Percentiles rank a stretch among this genome's conserved stretches.
Evolutionary conservation across 208 protist genomes (phyloP).

Genomic region (Crithidia mellificae): DNA sequence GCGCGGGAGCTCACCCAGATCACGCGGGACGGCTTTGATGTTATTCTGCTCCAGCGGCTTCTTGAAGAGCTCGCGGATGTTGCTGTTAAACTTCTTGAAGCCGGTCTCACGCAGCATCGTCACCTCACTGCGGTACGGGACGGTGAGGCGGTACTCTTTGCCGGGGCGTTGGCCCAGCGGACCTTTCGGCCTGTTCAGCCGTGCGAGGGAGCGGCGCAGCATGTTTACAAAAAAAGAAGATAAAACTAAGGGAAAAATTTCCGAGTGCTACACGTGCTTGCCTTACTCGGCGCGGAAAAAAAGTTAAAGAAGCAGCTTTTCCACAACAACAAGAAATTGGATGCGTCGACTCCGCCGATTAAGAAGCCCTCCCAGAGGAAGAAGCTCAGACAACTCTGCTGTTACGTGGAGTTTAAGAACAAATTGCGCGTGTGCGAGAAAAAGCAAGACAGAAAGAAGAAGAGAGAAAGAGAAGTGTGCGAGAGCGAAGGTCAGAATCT

Average conservation of each 20-base stretch:
- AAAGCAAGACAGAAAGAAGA: background rate
- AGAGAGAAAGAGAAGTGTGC: background rate
- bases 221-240: conserved; percentile 31
- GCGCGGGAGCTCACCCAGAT: conserved; percentile 87
- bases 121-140: conserved; percentile 84
- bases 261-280: no score
- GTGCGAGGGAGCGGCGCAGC: conserved; percentile 49
- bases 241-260: no score
- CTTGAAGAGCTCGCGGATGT: conserved; percentile 90
- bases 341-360: no score
- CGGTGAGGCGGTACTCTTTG: conserved; percentile 76
- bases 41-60: conserved; percentile 74
- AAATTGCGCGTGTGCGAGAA: background rate
- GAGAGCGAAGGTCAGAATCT: no score
- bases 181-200: conserved; percentile 72
- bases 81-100: conserved; percentile 67
- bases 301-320: no score
- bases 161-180: conserved; percentile 76
- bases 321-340: no score
- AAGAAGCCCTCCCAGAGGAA: no score
- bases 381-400: no score
- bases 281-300: no score
- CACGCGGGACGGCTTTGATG: conserved; percentile 85
- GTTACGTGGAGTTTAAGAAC: background rate
- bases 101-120: conserved; percentile 72